phyloP scores from a whole-genome alignment of 441 rosid genomes.

The Omphalea diandra region DNA sequence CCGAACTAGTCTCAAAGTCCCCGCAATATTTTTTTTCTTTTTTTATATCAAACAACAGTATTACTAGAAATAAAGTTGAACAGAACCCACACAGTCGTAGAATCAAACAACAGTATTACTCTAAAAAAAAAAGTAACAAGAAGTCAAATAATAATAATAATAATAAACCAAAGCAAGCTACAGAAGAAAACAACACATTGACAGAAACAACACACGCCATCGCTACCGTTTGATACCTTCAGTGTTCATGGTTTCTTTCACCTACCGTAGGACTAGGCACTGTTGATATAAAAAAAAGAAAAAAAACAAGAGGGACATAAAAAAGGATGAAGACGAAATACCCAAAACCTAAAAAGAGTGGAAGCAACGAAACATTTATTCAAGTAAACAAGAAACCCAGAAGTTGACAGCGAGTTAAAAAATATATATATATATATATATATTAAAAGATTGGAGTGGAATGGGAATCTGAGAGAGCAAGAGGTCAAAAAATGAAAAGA shows the following conservation, averaged over 20 bases:
- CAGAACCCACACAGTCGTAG: neutral
- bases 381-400: constrained; percentile 1
- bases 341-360: neutral
- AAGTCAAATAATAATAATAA: neutral
- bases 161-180: constrained; percentile 23
- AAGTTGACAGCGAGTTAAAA: neutral
- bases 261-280: neutral
- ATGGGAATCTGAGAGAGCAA: constrained; percentile 1
- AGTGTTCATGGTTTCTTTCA: neutral
- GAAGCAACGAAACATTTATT: neutral
- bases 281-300: neutral
- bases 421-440: no score
- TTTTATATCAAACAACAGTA: constrained; percentile 26
- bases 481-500: neutral
- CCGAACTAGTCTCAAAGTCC: constrained; percentile 32
- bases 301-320: neutral
- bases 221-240: neutral
- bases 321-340: neutral
- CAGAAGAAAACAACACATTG: constrained; percentile 24
- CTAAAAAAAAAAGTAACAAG: neutral
- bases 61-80: constrained; percentile 4
- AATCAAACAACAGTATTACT: neutral
- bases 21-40: constrained; percentile 25
- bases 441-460: no score
- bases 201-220: neutral